Evolutionary conservation across 2,329 filamentous ascomycete genomes (phyloP), one percentile per base, ranked within the genome.

Genomic region (Colletotrichum destructivum): DNA sequence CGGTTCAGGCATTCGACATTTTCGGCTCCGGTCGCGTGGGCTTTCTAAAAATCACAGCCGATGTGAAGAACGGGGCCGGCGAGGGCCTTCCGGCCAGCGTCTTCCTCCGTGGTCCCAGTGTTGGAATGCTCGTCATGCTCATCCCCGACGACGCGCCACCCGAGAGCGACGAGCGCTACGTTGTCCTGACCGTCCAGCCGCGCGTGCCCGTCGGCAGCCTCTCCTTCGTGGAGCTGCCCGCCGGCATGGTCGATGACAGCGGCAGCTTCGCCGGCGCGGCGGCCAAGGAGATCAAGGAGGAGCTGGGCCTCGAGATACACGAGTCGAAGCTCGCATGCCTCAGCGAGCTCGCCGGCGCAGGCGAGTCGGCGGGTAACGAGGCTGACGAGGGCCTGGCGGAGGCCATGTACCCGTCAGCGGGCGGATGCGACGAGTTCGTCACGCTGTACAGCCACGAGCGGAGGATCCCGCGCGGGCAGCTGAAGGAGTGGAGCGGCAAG

Each of bases 351-450:
- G 87, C 85, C 1, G 76, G 77, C 13, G 75, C 70, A 1, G 75
- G 76, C 21, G 52, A 26, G 13, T 54, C 65, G 2, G 64, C 67
- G 11, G 74, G 77, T 62, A 73, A 75, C 2, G 75, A 80, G 16
- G 73, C 75, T 15, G 76, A 74, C 1, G 83, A 85, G 59, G 78
- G 76, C 0, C 74, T 89, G 2, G 82, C 87, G 0, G 75, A 76
- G 38, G 89, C 85, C 4, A 84, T 90, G 83, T 91, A 85, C 67
- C 89, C 89, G 4, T 89, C 87, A 9, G 84, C 88, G 0, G 89
- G 89, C 0, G 89, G 87, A 0, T 90, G 88, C 74, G 90, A 92
- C 77, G 90, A 91, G 78, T 85, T 87, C 75, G 82, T 91, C 23
- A 88, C 86, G 12, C 84, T 91, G 26, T 91, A 88, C 76, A 84